Percentiles rank a stretch among this genome's conserved stretches.
phyloP scores from a whole-genome alignment of 805 yeast species.

The Maudiozyma serrabonitensis region DNA sequence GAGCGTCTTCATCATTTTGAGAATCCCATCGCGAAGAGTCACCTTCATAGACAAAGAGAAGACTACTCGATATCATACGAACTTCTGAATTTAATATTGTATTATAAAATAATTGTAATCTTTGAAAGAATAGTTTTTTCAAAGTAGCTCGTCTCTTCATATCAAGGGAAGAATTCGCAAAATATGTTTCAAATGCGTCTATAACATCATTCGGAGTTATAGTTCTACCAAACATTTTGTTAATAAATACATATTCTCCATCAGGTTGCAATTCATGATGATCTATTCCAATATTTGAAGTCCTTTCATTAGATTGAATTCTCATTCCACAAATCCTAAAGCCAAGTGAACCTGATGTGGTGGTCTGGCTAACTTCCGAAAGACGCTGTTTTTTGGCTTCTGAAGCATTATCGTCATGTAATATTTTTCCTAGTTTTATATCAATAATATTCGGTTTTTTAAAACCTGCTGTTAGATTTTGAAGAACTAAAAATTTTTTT shows the following conservation, averaged over 20 bases:
- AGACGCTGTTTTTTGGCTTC: constrained; percentile 55
- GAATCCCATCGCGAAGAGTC: constrained; percentile 46
- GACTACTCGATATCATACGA: constrained; percentile 59
- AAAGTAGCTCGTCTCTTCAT: constrained; percentile 30
- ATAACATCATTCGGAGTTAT: constrained; percentile 36
- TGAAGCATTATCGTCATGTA: constrained; percentile 55
- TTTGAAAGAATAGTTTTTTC: constrained; percentile 38
- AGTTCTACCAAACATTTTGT: constrained; percentile 64
- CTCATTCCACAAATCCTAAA: constrained; percentile 88
- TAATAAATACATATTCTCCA: constrained; percentile 40
- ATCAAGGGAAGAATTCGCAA: constrained; percentile 33
- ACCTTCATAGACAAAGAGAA: constrained; percentile 66
- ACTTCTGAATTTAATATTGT: constrained; percentile 55
- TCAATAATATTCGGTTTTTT: constrained; percentile 66
- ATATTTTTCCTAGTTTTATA: constrained; percentile 64
- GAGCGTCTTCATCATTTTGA: constrained; percentile 33
- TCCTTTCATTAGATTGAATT: constrained; percentile 25
- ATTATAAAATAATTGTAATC: constrained; percentile 58
- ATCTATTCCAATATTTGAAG: constrained; percentile 12
- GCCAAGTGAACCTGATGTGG: constrained; percentile 73
- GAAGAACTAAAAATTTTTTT: constrained; percentile 49
- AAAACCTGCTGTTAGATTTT: constrained; percentile 58
- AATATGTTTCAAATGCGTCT: constrained; percentile 38
- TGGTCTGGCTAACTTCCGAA: constrained; percentile 48
- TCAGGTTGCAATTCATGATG: constrained; percentile 16